These are phyloP conservation scores for Curvularia eragrostidis DNA, from an alignment of 2,329 filamentous ascomycete species.

Conservation along the genomic window DNA sequence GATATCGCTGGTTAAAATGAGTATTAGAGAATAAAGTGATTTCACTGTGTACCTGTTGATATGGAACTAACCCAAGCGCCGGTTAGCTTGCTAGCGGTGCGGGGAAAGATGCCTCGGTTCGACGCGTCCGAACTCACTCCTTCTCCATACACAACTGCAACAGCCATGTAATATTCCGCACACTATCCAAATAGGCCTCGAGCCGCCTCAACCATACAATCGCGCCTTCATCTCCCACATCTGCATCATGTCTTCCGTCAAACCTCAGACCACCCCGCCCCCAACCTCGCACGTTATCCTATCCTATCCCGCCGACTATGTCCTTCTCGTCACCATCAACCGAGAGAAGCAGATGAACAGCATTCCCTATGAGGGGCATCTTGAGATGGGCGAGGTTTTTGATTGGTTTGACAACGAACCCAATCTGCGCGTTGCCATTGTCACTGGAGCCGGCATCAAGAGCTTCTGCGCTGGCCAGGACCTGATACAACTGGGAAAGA, in stretches of 20 bases:
- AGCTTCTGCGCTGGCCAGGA: slow-evolving; percentile 65
- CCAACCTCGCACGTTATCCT: slow-evolving; percentile 48
- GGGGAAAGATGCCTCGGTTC: slow-evolving; percentile 17
- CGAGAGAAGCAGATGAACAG: slow-evolving; percentile 59
- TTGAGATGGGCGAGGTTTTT: slow-evolving; percentile 58
- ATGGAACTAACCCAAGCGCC: slow-evolving; percentile 4
- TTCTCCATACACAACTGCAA: neutral
- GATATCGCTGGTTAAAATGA: no score
- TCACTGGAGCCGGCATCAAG: slow-evolving; percentile 60
- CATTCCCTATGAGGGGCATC: slow-evolving; percentile 52
- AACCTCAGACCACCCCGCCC: slow-evolving; percentile 40
- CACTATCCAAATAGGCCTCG: neutral
- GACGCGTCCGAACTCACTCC: neutral
- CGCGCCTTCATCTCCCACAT: neutral
- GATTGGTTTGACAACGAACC: slow-evolving; percentile 63
- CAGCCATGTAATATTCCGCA: slow-evolving; percentile 14
- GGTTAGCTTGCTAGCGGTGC: neutral
- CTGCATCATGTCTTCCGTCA: slow-evolving; percentile 33
- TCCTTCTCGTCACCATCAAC: slow-evolving; percentile 62
- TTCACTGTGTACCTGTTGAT: no score
- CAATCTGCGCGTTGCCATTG: slow-evolving; percentile 54
- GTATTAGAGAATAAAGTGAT: no score
- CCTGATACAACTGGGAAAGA: slow-evolving; percentile 55
- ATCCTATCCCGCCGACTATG: slow-evolving; percentile 55
- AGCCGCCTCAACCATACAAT: neutral